Evolutionary conservation across 139 green algal species (phyloP), one percentile per base, ranked within the genome.

Genomic region (Ostreobium quekettii): DNA sequence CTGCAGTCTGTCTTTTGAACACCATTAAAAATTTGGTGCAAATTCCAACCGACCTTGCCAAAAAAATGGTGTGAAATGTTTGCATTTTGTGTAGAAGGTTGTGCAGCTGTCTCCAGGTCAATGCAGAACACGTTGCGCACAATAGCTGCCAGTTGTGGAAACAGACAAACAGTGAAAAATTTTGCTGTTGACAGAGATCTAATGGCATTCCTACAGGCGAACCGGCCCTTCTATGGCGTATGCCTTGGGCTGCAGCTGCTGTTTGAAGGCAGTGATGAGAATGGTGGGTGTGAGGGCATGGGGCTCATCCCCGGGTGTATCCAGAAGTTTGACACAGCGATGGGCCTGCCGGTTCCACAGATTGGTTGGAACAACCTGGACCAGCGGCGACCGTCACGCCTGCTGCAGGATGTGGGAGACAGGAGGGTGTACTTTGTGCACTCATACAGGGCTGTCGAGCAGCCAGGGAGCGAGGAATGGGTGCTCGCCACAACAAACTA

Each of bases 191-290:
- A n/a, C n/a, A n/a, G n/a, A n/a, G n/a, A n/a, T n/a, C n/a, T n/a
- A n/a, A n/a, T n/a, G n/a, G n/a, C n/a, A n/a, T n/a, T n/a, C n/a
- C n/a, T n/a, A n/a, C 82, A 91, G 86, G 70, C 67, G 1, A 85
- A 81, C 36, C 73, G 75, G 53, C 92, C 93, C 32, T 99, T 98
- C 78, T 71, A 98, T 31, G 94, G 94, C 67, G 96, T 99, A 74
- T 99, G 94, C 81, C 79, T 99, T 36, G 94, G 94, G 53, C 76
- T 99, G 74, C 94, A 99, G 81, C 75, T 97, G 38, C 83, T 99
- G 35, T 99, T 98, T 75, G 91, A 98, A 33, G 92, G 90, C 39
- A 92, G 80, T 66, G 86, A 95, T n/a, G 94, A 99, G 80, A 93
- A 80, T 60, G 92, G 92, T 29, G 91, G 91, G 37, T 83, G 90